A percentile compares a stretch with the other conserved stretches of the same genome.
phyloP scores from a whole-genome alignment of 352 stramenopile species.

The Phytophthora litchii region DNA sequence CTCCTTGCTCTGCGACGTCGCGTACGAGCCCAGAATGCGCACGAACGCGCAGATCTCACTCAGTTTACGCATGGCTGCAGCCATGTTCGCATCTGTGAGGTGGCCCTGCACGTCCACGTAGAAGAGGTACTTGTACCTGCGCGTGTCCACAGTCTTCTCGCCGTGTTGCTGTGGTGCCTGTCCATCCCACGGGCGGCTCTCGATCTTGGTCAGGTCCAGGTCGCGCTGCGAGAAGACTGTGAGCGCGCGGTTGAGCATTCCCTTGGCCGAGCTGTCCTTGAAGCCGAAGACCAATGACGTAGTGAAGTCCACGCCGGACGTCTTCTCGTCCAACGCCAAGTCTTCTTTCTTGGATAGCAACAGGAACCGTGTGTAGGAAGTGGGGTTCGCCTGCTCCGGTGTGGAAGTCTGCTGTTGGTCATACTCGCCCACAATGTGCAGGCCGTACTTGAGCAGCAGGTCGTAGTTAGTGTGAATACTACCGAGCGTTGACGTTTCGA shows the following conservation, averaged over 20 bases:
- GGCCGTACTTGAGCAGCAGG: conserved; percentile 69
- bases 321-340: conserved; percentile 35
- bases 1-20: conserved; percentile 38
- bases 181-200: conserved; percentile 67
- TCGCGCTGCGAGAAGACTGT: conserved; percentile 67
- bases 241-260: conserved; percentile 67
- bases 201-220: conserved; percentile 76
- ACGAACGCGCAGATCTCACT: conserved; percentile 86
- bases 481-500: conserved; percentile 96
- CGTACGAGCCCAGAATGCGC: conserved; percentile 86
- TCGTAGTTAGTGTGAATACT: conserved; percentile 98
- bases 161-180: conserved; percentile 50
- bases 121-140: conserved; percentile 80
- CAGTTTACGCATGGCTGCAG: conserved; percentile 79
- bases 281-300: conserved; percentile 81
- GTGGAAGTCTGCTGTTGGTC: conserved; percentile 33
- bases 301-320: conserved; percentile 56
- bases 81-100: conserved; percentile 65
- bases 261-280: conserved; percentile 61
- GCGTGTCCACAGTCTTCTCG: conserved; percentile 31
- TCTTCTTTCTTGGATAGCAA: conserved; percentile 76
- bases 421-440: conserved; percentile 78
- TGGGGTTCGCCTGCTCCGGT: conserved; percentile 52
- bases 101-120: conserved; percentile 77
- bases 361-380: conserved; percentile 89